A percentile compares a stretch with the other conserved stretches of the same genome.
Evolutionary conservation across 148 eudicot genomes (phyloP).

Genomic region (Rhododendron simsii): DNA sequence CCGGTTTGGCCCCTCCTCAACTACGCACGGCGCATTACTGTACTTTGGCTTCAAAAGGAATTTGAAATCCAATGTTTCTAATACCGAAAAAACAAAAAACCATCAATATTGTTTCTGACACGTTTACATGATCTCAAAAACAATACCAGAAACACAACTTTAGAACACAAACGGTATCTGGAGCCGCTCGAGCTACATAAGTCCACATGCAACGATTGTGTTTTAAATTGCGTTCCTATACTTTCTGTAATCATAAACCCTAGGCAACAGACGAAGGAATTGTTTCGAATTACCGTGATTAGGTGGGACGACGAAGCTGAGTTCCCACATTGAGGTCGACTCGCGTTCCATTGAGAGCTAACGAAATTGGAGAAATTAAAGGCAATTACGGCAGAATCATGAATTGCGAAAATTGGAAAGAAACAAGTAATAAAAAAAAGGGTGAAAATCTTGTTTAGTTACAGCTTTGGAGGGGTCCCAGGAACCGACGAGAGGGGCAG

Average conservation of each 20-base stretch:
- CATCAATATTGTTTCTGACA: background rate
- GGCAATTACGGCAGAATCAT: background rate
- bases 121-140: background rate
- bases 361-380: background rate
- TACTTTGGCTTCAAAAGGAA: slow-evolving; percentile 81
- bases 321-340: slow-evolving; percentile 80
- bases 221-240: background rate
- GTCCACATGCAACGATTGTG: background rate
- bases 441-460: background rate
- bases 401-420: background rate
- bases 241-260: background rate
- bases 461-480: slow-evolving; percentile 91
- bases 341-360: slow-evolving; percentile 84
- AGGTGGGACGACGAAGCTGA: slow-evolving; percentile 91
- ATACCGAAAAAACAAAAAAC: background rate
- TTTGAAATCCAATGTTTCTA: slow-evolving; percentile 93
- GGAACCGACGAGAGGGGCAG: slow-evolving; percentile 82
- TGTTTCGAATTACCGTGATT: slow-evolving; percentile 61
- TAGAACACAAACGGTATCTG: background rate
- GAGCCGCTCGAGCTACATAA: background rate
- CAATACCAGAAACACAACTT: background rate
- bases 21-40: slow-evolving; percentile 44
- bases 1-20: slow-evolving; percentile 88
- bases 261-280: background rate
- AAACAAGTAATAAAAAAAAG: background rate